Evolutionary conservation across 768 basidiomycete species (phyloP), one percentile per base, ranked within the genome.

Genomic region (Boletellus sp.): DNA sequence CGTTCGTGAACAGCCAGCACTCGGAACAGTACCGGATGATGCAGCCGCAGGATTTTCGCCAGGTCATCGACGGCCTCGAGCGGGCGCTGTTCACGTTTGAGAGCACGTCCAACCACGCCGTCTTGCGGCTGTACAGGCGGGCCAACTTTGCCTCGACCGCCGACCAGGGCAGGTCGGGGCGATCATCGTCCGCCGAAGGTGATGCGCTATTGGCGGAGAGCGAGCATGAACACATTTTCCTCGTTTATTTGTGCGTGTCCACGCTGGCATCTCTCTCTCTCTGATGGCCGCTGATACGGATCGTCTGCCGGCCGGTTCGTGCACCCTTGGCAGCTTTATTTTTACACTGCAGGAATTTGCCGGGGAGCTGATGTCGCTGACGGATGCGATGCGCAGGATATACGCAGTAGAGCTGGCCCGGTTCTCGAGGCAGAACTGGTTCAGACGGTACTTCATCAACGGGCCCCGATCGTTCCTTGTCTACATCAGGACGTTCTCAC

Each of bases 261-360:
- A 41, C 26, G 6, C 7, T 26, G 26, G 26, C 6, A 9, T 1
- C 9, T 9, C 26, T 26, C 6, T 1, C 9, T 9, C 26, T 26
- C 6, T 26, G 26, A 26, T 26, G 26, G 26, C 9, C 9, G 26
- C 26, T 26, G 26, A 26, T 26, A 26, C 26, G 26, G 26, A 26
- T 26, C 26, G 6, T 26, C 6, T 26, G 26, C 26, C 9, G 26
- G 26, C 6, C 26, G 6, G 26, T 26, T 6, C 9, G 9, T 26
- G 26, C 26, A 26, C 9, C 26, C 8, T 13, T 38, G 34, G n/a
- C 54, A 96, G 94, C 73, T 97, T 95, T 70, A 87, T 96, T 55
- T 99, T 97, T 69, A 95, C 93, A 0, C 66, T 97, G 38, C 93
- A 99, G 69, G 96, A 98, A 63, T 97, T 97, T 64, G 80, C 90